These are phyloP conservation scores for Clonostachys byssicola DNA, from an alignment of 2,329 filamentous ascomycete genomes.

Conservation along the genomic window DNA sequence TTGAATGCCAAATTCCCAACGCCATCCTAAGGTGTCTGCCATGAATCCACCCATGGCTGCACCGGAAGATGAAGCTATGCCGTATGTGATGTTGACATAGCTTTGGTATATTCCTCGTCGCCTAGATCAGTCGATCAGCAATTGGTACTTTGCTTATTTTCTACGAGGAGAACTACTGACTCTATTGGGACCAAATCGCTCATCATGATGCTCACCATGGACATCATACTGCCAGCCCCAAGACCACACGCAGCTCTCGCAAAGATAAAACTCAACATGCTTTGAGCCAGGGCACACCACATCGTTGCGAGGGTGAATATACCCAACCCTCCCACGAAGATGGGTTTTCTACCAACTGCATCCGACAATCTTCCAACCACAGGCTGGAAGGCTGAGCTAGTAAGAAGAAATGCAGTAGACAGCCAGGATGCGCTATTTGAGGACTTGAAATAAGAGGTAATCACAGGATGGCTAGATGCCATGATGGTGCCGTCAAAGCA, in stretches of 20 bases:
- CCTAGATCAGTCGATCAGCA: conserved; percentile 11
- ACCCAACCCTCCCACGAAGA: conserved; percentile 30
- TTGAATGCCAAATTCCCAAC: conserved; percentile 67
- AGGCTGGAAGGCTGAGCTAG: conserved; percentile 42
- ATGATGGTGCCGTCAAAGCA: conserved; percentile 78
- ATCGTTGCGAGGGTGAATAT: conserved; percentile 39
- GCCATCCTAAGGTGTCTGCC: conserved; percentile 67
- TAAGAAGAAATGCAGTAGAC: conserved; percentile 74
- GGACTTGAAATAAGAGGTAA: conserved; percentile 74
- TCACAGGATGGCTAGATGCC: conserved; percentile 76
- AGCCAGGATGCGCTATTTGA: conserved; percentile 81
- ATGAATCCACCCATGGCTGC: conserved; percentile 68
- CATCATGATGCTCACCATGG: neutral
- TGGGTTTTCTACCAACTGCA: conserved; percentile 28
- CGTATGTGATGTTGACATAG: conserved; percentile 63
- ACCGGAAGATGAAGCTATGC: conserved; percentile 53
- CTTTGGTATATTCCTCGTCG: conserved; percentile 68
- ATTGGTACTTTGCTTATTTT: neutral
- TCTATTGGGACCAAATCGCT: neutral
- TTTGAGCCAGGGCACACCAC: conserved; percentile 34
- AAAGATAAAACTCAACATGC: conserved; percentile 32
- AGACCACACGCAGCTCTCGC: neutral
- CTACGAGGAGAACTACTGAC: neutral
- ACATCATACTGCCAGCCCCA: neutral
- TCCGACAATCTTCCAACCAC: conserved; percentile 34